Percentiles rank a stretch among this genome's conserved stretches.
Evolutionary conservation across 1,284 basidiomycete species (phyloP).

Genomic region (Ustilago shanxiensis): DNA sequence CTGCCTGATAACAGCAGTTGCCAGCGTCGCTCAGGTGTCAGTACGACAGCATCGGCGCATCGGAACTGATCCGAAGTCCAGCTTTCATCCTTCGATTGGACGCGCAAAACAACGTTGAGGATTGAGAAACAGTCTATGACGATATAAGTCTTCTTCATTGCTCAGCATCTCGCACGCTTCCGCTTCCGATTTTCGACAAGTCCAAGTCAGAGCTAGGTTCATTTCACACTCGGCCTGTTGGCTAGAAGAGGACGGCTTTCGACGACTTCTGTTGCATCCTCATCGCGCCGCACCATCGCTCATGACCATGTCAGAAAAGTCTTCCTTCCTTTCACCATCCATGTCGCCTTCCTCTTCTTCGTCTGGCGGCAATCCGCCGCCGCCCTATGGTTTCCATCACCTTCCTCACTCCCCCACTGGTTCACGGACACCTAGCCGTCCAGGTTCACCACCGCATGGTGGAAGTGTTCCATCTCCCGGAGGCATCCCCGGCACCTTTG

Average conservation of each 20-base stretch:
- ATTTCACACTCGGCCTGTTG: background rate
- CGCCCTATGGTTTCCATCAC: conserved; percentile 64
- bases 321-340: conserved; percentile 53
- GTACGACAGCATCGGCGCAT: background rate
- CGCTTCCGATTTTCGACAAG: background rate
- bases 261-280: background rate
- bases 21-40: background rate
- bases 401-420: conserved; percentile 59
- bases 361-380: conserved; percentile 59
- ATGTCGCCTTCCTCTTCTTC: conserved; percentile 61
- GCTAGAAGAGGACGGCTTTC: background rate
- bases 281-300: conserved; percentile 7
- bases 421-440: conserved; percentile 56
- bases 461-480: conserved; percentile 56
- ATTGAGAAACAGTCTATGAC: no score
- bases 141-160: background rate
- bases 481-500: conserved; percentile 57
- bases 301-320: conserved; percentile 56
- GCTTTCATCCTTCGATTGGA: background rate
- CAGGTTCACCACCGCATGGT: conserved; percentile 61
- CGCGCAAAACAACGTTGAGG: background rate
- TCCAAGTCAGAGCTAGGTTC: background rate
- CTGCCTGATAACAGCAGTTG: background rate
- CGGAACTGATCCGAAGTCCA: background rate
- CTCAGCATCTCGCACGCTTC: background rate